Evolutionary conservation across 495 filamentous ascomycete species (phyloP).

Genomic region (Lepidopterella palustris): DNA sequence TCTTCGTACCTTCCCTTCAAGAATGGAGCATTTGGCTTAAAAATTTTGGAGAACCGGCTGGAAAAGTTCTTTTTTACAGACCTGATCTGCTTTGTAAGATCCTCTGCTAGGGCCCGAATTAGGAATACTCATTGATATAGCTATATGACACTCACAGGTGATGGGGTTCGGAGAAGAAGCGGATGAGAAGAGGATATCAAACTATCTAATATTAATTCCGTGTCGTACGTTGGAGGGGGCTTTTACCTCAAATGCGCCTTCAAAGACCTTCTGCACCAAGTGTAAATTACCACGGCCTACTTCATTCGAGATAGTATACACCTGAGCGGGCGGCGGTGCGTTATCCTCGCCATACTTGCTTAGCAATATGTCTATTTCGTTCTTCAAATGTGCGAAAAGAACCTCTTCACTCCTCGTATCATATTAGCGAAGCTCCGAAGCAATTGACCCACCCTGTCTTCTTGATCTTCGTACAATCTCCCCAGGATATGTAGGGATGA

Average conservation of each 20-base stretch:
- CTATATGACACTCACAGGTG: constrained; percentile 43
- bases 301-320: constrained; percentile 67
- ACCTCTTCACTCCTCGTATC: constrained; percentile 40
- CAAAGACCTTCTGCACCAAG: constrained; percentile 86
- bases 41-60: constrained; percentile 64
- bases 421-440: background rate
- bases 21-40: constrained; percentile 72
- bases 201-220: constrained; percentile 42
- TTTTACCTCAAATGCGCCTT: constrained; percentile 71
- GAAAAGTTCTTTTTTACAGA: constrained; percentile 60
- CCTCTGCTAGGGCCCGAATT: constrained; percentile 50
- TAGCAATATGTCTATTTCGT: constrained; percentile 61
- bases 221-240: background rate
- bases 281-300: constrained; percentile 76
- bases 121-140: background rate
- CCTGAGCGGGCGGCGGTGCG: constrained; percentile 75
- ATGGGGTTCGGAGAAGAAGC: constrained; percentile 55
- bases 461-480: too few species aligned
- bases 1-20: constrained; percentile 60
- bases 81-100: constrained; percentile 63
- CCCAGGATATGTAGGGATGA: constrained; percentile 17
- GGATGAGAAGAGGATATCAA: constrained; percentile 88
- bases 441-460: too few species aligned
- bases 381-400: constrained; percentile 71
- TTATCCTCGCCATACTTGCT: constrained; percentile 63